Conservation (phyloP, 176 grass and related monocot species). For the Eragrostis curvula region DNA sequence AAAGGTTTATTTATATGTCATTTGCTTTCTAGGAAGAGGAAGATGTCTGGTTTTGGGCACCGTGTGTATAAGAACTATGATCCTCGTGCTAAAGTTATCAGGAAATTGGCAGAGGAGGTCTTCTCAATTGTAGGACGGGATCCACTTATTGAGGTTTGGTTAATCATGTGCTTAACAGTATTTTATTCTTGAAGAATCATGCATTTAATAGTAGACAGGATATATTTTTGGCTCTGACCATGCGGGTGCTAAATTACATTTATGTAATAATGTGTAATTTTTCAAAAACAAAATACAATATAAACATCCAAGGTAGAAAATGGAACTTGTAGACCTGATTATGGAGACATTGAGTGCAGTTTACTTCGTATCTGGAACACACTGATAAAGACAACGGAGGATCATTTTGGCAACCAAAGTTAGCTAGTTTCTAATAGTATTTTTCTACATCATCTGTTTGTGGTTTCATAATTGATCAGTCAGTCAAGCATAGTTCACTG, state of each 20-base stretch:
- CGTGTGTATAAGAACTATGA: conserved; percentile 99
- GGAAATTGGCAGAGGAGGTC: conserved; percentile 93
- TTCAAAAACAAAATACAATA: neutral
- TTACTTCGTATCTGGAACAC: conserved; percentile 10
- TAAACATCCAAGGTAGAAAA: neutral
- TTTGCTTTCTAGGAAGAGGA: conserved; percentile 73
- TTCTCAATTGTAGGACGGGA: conserved; percentile 96
- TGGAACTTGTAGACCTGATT: neutral
- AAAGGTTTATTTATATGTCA: neutral
- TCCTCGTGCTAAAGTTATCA: conserved; percentile 94
- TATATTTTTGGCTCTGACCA: conserved; percentile 9
- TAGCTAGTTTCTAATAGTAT: neutral
- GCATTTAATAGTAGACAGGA: neutral
- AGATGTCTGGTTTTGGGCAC: conserved; percentile 96
- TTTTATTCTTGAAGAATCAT: neutral
- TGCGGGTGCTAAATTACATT: neutral
- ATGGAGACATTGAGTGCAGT: neutral
- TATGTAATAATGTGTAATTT: conserved; percentile 23
- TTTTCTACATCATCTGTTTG: neutral
- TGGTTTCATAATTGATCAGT: neutral
- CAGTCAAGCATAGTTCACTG: neutral
- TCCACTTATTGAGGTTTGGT: conserved; percentile 87
- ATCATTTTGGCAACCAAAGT: neutral
- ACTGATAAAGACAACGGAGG: neutral
- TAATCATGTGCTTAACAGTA: too few species aligned